Evolutionary conservation across 352 stramenopile species (phyloP).

Genomic region (Aphanomyces astaci): DNA sequence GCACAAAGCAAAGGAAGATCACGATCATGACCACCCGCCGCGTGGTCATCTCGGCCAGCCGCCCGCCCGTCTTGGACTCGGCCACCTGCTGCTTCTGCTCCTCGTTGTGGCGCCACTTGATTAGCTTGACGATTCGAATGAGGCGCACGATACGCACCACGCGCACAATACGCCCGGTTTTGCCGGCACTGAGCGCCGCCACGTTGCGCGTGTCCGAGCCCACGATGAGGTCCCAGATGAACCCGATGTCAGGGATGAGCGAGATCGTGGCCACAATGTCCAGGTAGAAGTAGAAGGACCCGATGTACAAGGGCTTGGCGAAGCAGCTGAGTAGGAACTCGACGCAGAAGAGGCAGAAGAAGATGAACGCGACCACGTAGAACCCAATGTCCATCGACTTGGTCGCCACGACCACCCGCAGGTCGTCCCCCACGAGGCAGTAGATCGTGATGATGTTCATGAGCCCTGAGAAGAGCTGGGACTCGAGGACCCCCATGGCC

Average conservation of each 20-base stretch:
- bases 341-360: slow-evolving; percentile 81
- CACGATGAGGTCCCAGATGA: slow-evolving; percentile 69
- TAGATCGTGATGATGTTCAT: slow-evolving; percentile 91
- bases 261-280: slow-evolving; percentile 85
- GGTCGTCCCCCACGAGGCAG: slow-evolving; percentile 89
- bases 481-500: slow-evolving; percentile 48
- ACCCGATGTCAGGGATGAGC: slow-evolving; percentile 77
- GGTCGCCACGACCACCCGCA: slow-evolving; percentile 67
- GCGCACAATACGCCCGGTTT: slow-evolving; percentile 77
- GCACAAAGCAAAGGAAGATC: slow-evolving; percentile 82
- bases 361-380: slow-evolving; percentile 78
- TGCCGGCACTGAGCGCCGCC: slow-evolving; percentile 50
- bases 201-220: slow-evolving; percentile 33
- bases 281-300: slow-evolving; percentile 89
- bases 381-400: slow-evolving; percentile 73
- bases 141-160: slow-evolving; percentile 73
- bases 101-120: slow-evolving; percentile 71
- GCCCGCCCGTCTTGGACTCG: slow-evolving; percentile 83
- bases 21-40: slow-evolving; percentile 84
- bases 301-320: slow-evolving; percentile 64
- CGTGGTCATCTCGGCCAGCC: slow-evolving; percentile 83
- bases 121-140: slow-evolving; percentile 80
- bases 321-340: slow-evolving; percentile 84
- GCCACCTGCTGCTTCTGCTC: slow-evolving; percentile 49
- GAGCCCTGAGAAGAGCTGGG: slow-evolving; percentile 58